Base-by-base conservation (phyloP, 108 stramenopile species). In the Stephanodiscus triporus region DNA sequence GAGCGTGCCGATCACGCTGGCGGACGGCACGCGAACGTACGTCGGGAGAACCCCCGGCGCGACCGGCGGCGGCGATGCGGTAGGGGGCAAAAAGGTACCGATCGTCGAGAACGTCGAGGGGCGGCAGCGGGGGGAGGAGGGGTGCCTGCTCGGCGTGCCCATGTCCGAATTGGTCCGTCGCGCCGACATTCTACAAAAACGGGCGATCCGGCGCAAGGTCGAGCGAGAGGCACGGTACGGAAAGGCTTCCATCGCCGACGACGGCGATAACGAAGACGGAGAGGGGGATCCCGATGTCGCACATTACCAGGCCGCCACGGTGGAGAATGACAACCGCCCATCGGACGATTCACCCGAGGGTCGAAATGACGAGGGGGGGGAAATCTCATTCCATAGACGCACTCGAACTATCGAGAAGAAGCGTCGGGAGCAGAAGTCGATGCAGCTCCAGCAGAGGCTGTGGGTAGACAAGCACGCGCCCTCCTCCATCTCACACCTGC, bases 381-480 rank as follows among this genome's bases (percentile, higher is more conserved):
- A n/a, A n/a, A n/a, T n/a, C n/a, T n/a, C n/a, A n/a, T n/a, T n/a
- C n/a, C n/a, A n/a, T n/a, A n/a, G 26, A 20, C 34, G 6, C 8
- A 59, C 58, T 49, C 26, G 37, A 48, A 47, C 63, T 20, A 34
- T 59, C 51, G 73, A 53, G 8, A 45, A 37, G 58, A 58, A 66
- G 19, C 58, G 58, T 1, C 72, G 40, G 63, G 56, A 60, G 27
- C 55, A 56, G 37, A 71, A 70, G 24, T 64, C 66, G 53, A 58
- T 76, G 66, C 83, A 72, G 8, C 63, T 67, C 4, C 70, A 73
- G 50, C 72, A 80, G 32, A 64, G 69, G 24, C 83, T 95, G n/a
- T 95, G 94, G 94, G 94, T 95, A 5, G 94, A 92, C 71, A 92
- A 92, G 60, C 97, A 99, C 80, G 92, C 97, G 3, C 99, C 99